phyloP scores from a whole-genome alignment of 1,284 basidiomycete species.

The Heliocybe sulcata region DNA sequence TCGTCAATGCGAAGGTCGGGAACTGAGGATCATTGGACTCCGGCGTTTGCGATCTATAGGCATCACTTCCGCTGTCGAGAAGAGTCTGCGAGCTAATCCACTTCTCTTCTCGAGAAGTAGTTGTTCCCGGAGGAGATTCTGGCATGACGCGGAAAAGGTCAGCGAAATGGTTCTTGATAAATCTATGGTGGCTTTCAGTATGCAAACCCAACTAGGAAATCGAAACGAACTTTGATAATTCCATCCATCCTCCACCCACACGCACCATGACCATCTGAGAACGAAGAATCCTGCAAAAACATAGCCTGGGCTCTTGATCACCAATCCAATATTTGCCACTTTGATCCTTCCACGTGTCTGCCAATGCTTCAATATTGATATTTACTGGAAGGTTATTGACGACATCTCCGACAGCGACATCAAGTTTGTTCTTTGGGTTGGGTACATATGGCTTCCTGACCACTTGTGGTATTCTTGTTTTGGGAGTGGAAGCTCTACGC shows the following conservation, averaged over 20 bases:
- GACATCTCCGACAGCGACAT: constrained; percentile 87
- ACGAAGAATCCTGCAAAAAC: constrained; percentile 88
- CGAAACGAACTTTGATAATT: constrained; percentile 71
- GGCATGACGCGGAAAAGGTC: constrained; percentile 65
- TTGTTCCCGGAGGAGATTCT: constrained; percentile 46
- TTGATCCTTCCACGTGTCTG: constrained; percentile 83
- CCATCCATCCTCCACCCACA: constrained; percentile 91
- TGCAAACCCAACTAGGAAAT: not conserved
- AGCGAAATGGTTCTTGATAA: constrained; percentile 80
- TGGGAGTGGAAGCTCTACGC: constrained; percentile 37
- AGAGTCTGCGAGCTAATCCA: constrained; percentile 80
- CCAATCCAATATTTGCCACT: constrained; percentile 96
- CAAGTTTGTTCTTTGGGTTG: constrained; percentile 83
- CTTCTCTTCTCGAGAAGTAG: constrained; percentile 51
- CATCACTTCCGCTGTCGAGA: constrained; percentile 38
- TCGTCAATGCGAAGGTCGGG: constrained; percentile 42
- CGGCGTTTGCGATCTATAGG: constrained; percentile 56
- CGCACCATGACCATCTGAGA: constrained; percentile 94
- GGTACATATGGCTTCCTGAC: constrained; percentile 70
- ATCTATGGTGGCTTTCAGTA: constrained; percentile 37
- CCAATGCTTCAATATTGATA: constrained; percentile 77
- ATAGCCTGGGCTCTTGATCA: constrained; percentile 78
- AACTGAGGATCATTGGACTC: constrained; percentile 45
- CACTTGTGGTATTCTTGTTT: constrained; percentile 26
- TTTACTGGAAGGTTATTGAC: constrained; percentile 84